A percentile compares a stretch with the other conserved stretches of the same genome.
Conservation (phyloP, 2,329 filamentous ascomycete species). For the Stagonosporopsis cucurbitacearum region DNA sequence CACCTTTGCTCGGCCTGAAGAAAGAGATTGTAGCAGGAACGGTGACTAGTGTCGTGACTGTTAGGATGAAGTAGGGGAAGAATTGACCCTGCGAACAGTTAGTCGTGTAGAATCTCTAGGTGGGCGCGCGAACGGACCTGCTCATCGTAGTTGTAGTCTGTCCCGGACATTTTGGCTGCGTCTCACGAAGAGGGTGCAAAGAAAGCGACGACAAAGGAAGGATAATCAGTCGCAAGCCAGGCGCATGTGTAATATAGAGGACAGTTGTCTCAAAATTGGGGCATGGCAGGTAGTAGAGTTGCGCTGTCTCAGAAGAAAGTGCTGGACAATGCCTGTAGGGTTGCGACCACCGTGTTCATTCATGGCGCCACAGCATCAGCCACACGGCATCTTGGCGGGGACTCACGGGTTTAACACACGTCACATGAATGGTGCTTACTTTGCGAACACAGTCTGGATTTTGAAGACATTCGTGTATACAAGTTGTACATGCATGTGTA, state of each 20-base stretch:
- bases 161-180: conserved; percentile 49
- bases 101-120: conserved; percentile 9
- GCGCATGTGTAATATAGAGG: conserved; percentile 25
- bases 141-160: conserved; percentile 98
- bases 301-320: conserved; percentile 38
- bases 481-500: conserved; percentile 15
- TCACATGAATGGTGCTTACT: conserved; percentile 12
- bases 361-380: conserved; percentile 30
- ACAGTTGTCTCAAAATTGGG: conserved; percentile 23
- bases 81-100: conserved; percentile 75
- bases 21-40: conserved; percentile 89
- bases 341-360: conserved; percentile 42
- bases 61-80: conserved; percentile 98
- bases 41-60: conserved; percentile 84
- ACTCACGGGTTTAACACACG: conserved; percentile 11
- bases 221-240: conserved; percentile 19
- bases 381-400: conserved; percentile 22
- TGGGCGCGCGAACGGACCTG: conserved; percentile 61
- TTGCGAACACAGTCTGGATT: not conserved
- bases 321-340: conserved; percentile 33
- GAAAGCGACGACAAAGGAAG: conserved; percentile 27
- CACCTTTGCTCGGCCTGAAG: conserved; percentile 76
- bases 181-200: conserved; percentile 25
- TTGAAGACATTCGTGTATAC: not conserved
- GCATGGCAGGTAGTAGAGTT: conserved; percentile 32